A percentile compares a stretch with the other conserved stretches of the same genome.
Conservation (phyloP, 1,139 yeast species). For the Chernovozyma aurita region DNA sequence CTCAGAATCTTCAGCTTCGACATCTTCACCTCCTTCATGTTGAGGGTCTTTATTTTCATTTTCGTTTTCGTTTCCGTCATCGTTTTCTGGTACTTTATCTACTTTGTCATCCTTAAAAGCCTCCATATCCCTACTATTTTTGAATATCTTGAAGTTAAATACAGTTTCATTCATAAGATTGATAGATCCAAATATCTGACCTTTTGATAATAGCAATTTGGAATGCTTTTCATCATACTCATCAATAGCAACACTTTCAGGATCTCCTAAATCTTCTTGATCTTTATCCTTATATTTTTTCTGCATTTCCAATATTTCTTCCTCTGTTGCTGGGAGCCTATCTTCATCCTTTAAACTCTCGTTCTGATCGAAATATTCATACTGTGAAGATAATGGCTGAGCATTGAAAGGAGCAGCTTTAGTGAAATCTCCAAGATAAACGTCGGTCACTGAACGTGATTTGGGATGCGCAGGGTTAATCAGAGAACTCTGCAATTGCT, state of each 20-base stretch:
- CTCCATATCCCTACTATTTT: conserved; percentile 10
- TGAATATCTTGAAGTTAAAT: conserved; percentile 39
- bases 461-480: background rate
- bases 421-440: conserved; percentile 44
- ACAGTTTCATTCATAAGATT: conserved; percentile 41
- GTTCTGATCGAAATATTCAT: conserved; percentile 31
- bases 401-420: conserved; percentile 48
- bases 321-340: conserved; percentile 33
- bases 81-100: background rate
- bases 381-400: conserved; percentile 54
- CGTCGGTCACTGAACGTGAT: conserved; percentile 37
- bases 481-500: background rate
- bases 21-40: conserved; percentile 6
- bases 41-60: conserved; percentile 3
- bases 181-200: conserved; percentile 40
- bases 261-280: conserved; percentile 10
- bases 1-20: background rate
- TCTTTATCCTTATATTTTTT: conserved; percentile 20
- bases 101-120: conserved; percentile 5
- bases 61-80: conserved; percentile 1
- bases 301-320: conserved; percentile 37
- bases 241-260: conserved; percentile 15
- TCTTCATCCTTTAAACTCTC: conserved; percentile 22
- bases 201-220: conserved; percentile 9
- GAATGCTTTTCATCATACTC: conserved; percentile 18